These are phyloP conservation scores for Aethionema arabicum DNA, from an alignment of 345 rosid species.

Conservation along the genomic window DNA sequence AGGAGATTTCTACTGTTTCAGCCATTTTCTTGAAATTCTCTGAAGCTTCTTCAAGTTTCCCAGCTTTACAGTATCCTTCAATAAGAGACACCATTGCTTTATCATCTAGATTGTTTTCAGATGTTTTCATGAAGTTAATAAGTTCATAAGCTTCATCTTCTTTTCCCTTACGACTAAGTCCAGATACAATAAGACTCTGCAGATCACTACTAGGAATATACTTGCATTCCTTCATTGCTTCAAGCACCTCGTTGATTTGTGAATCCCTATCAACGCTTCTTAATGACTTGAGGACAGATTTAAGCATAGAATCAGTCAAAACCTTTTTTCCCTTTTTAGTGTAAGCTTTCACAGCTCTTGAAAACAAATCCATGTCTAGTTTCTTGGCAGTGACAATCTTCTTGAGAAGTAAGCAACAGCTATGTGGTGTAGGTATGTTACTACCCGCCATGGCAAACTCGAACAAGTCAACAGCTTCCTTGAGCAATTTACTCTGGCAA, in stretches of 20 bases:
- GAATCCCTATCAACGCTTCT: constrained; percentile 56
- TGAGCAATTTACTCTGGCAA: constrained; percentile 57
- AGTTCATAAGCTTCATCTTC: constrained; percentile 54
- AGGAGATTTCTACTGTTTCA: constrained; percentile 46
- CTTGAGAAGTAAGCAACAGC: constrained; percentile 60
- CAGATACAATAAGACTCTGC: constrained; percentile 56
- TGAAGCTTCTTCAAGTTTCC: constrained; percentile 65
- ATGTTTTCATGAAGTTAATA: constrained; percentile 47
- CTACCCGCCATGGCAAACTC: constrained; percentile 69
- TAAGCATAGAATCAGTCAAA: constrained; percentile 61
- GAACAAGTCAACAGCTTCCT: constrained; percentile 74
- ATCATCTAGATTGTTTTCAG: constrained; percentile 52
- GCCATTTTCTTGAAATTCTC: constrained; percentile 57
- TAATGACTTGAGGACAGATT: constrained; percentile 67
- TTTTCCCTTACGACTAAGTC: constrained; percentile 56
- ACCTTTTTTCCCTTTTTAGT: constrained; percentile 49
- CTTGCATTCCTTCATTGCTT: constrained; percentile 62
- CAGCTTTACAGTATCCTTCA: constrained; percentile 70
- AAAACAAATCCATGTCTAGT: constrained; percentile 63
- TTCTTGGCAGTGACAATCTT: constrained; percentile 58
- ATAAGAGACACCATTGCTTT: constrained; percentile 61
- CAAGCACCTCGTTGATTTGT: constrained; percentile 59
- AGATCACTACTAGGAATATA: constrained; percentile 44
- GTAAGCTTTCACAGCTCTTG: constrained; percentile 59
- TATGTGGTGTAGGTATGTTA: constrained; percentile 52